Evolutionary conservation across 2,329 filamentous ascomycete species (phyloP), one percentile per base, ranked within the genome.

Genomic region (Aaosphaeria pasadenensis): DNA sequence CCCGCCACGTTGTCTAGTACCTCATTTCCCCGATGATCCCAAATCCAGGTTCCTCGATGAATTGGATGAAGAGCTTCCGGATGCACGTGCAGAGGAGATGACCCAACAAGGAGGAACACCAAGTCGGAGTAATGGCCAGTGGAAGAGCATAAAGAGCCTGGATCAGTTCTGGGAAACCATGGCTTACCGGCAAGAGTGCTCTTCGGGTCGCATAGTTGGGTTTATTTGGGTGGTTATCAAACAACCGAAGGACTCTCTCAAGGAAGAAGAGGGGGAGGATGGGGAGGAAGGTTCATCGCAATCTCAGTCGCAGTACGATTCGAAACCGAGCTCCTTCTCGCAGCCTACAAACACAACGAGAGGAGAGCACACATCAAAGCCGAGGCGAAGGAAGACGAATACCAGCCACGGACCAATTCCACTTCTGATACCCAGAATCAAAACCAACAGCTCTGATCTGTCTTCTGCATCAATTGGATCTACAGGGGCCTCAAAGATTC

Each of bases 81-180:
- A 82, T 30, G 76, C 80, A 30, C 61, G 60, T 11, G 62, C 56
- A 9, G 61, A 66, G 46, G 57, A 55, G 3, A 64, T 67, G 42
- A 56, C 63, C 56, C 39, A 69, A 56, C 56, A 66, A 55, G 49
- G 65, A 57, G 49, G 75, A 73, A 71, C 68, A 46, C 68, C 69
- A 7, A 70, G 65, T 30, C 72, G 80, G 55, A 80, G 82, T 55
- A 78, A 75, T 29, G 88, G 88, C 0, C 78, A 82, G 48, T 99
- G 94, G 94, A 88, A 85, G 65, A 91, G 87, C 50, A 85, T 96
- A 28, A 86, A 81, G 64, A 88, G 84, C 0, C 74, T 99, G 38
- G 88, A 91, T n/a, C 85, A 91, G 57, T 99, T 99, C 63, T 99
- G 94, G 94, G 94, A 99, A 53, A 88, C 95, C 80, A 97, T 99